These are phyloP conservation scores for Urochloa ruziziensis DNA, from an alignment of 176 grass and related monocot genomes.

Conservation along the genomic window DNA sequence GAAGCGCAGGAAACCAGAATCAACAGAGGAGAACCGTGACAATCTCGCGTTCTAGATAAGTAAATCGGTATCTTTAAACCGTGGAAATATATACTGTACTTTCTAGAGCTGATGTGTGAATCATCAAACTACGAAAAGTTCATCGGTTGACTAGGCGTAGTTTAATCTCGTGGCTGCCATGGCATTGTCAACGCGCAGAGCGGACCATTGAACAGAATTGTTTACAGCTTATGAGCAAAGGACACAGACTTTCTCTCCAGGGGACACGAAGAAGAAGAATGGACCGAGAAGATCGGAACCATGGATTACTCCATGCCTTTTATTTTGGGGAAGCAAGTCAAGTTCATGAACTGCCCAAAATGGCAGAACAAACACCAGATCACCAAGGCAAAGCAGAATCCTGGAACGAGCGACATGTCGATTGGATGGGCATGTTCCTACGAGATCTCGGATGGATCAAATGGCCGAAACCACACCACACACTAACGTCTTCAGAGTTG, in stretches of 20 bases:
- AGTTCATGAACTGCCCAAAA: not conserved
- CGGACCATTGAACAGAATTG: slow-evolving; percentile 3
- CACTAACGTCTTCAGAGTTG: not conserved
- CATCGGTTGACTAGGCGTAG: slow-evolving; percentile 7
- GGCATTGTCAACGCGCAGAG: not conserved
- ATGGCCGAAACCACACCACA: not conserved
- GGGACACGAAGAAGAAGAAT: not conserved
- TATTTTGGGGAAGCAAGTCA: not conserved
- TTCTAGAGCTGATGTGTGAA: not conserved
- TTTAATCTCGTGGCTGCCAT: not conserved
- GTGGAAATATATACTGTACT: not conserved
- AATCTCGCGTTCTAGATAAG: not conserved
- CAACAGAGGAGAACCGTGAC: not conserved
- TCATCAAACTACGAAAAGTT: not conserved
- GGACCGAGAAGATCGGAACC: slow-evolving; percentile 3
- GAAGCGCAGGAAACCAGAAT: not conserved
- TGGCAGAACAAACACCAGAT: not conserved
- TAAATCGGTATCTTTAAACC: not conserved
- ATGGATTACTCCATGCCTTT: not conserved
- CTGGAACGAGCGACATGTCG: not conserved
- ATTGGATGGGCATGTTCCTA: not conserved
- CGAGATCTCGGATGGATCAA: not conserved
- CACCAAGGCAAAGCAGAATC: not conserved
- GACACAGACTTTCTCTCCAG: not conserved
- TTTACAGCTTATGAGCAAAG: not conserved